Percentiles rank a stretch among this genome's conserved stretches.
phyloP scores from a whole-genome alignment of 2,329 filamentous ascomycete species.

The Alternaria sp. region DNA sequence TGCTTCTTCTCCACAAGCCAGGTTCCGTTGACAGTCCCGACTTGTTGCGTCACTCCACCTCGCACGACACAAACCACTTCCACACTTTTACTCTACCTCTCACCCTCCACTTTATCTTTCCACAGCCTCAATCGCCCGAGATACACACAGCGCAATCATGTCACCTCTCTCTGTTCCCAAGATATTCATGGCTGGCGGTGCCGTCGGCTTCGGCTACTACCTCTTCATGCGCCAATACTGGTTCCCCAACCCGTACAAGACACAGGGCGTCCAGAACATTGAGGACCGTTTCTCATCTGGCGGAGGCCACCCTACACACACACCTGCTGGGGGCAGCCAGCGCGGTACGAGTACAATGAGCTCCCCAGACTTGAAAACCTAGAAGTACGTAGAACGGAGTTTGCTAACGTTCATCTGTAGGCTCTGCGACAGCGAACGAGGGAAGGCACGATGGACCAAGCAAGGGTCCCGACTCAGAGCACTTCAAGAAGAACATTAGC shows the following conservation, averaged over 20 bases:
- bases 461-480: slow-evolving; percentile 39
- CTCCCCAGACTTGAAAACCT: slow-evolving; percentile 3
- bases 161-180: slow-evolving; percentile 46
- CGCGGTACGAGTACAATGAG: slow-evolving; percentile 31
- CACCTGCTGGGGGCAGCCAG: slow-evolving; percentile 39
- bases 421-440: slow-evolving; percentile 32
- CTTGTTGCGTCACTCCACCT: slow-evolving; percentile 1
- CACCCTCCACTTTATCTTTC: background rate
- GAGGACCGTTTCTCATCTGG: slow-evolving; percentile 45
- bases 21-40: background rate
- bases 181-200: slow-evolving; percentile 48
- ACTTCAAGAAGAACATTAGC: slow-evolving; percentile 37
- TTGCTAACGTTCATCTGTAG: slow-evolving; percentile 17
- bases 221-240: slow-evolving; percentile 49
- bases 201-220: slow-evolving; percentile 48
- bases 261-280: slow-evolving; percentile 44
- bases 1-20: slow-evolving; percentile 13
- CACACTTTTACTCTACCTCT: background rate
- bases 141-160: slow-evolving; percentile 26
- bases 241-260: slow-evolving; percentile 51
- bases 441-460: slow-evolving; percentile 33
- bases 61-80: slow-evolving; percentile 1
- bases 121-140: background rate
- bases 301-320: slow-evolving; percentile 43
- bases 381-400: background rate